These are phyloP conservation scores for Coemansia sp. DNA, from an alignment of 192 early-diverging fungal species.

Conservation along the genomic window DNA sequence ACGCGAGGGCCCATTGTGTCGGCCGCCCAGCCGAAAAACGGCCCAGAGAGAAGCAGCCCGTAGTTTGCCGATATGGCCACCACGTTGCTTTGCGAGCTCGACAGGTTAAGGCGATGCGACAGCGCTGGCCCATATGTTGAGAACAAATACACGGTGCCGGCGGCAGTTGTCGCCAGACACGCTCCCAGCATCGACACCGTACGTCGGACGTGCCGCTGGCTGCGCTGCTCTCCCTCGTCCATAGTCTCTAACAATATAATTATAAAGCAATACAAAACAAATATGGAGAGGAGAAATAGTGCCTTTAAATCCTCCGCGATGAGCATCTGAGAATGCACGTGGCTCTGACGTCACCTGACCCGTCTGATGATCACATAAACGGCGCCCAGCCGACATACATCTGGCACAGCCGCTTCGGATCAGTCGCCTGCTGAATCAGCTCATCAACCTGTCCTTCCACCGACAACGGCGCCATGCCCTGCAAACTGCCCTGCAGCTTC, in stretches of 20 bases:
- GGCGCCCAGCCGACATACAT: slow-evolving; percentile 87
- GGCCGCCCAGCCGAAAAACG: slow-evolving; percentile 59
- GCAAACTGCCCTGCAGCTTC: slow-evolving; percentile 67
- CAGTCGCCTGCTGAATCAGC: slow-evolving; percentile 75
- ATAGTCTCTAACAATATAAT: background rate
- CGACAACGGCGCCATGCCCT: slow-evolving; percentile 55
- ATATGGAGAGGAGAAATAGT: background rate
- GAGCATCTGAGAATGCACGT: slow-evolving; percentile 1
- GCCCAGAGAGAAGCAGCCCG: slow-evolving; percentile 63
- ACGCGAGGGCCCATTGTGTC: slow-evolving; percentile 55
- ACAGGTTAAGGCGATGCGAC: slow-evolving; percentile 53
- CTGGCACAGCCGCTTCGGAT: slow-evolving; percentile 62
- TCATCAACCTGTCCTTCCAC: slow-evolving; percentile 81
- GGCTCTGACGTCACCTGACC: slow-evolving; percentile 13
- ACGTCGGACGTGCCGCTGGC: slow-evolving; percentile 41
- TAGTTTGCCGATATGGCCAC: slow-evolving; percentile 66
- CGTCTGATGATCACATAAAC: slow-evolving; percentile 31
- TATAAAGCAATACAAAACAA: slow-evolving; percentile 1
- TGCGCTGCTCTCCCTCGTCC: slow-evolving; percentile 15
- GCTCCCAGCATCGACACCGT: slow-evolving; percentile 53
- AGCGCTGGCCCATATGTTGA: slow-evolving; percentile 62
- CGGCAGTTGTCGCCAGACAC: slow-evolving; percentile 51
- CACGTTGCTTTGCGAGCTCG: slow-evolving; percentile 60
- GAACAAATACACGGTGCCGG: slow-evolving; percentile 70
- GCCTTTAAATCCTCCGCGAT: background rate